Evolutionary conservation across 345 rosid species (phyloP).

Genomic region (Eucalyptus caleyi): DNA sequence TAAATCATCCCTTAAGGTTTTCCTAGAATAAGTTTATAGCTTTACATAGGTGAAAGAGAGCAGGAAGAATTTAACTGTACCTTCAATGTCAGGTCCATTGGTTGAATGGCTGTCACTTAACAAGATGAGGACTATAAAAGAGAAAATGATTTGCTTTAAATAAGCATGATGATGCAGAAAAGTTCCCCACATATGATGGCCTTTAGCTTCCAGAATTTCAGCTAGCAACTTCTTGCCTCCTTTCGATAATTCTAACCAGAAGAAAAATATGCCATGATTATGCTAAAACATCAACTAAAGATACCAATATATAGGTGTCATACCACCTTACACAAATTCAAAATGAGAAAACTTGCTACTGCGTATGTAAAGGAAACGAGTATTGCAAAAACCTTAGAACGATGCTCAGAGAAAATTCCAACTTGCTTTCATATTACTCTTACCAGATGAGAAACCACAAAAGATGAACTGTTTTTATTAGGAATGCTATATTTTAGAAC

Average conservation of each 20-base stretch:
- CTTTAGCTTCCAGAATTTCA: not conserved
- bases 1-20: not conserved
- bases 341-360: not conserved
- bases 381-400: not conserved
- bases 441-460: not conserved
- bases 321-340: not conserved
- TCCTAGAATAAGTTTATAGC: not conserved
- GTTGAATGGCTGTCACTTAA: slow-evolving; percentile 23
- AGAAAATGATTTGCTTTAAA: slow-evolving; percentile 11
- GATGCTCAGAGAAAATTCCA: not conserved
- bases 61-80: slow-evolving; percentile 6
- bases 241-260: slow-evolving; percentile 1
- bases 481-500: not conserved
- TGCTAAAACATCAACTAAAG: not conserved
- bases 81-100: slow-evolving; percentile 58
- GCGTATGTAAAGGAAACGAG: not conserved
- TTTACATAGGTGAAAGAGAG: not conserved
- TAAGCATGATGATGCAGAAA: slow-evolving; percentile 6
- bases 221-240: slow-evolving; percentile 4
- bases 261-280: not conserved
- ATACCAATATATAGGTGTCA: not conserved
- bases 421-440: not conserved
- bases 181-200: not conserved
- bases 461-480: not conserved
- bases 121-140: slow-evolving; percentile 23